These are phyloP conservation scores for Monosporascus sp. DNA, from an alignment of 2,329 filamentous ascomycete genomes.

Conservation along the genomic window DNA sequence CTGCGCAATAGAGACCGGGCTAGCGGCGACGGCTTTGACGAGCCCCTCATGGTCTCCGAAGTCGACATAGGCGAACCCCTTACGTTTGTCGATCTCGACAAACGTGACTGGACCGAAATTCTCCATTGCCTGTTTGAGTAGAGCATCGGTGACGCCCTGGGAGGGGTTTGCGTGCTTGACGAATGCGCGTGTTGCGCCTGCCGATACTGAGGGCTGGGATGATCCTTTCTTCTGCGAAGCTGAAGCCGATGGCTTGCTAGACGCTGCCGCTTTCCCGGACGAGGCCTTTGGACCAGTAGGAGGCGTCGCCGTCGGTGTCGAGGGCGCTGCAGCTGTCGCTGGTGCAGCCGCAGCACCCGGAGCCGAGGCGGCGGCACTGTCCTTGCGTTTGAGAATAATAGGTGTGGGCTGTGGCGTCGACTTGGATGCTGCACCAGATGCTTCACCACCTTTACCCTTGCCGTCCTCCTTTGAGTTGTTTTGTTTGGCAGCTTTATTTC, in stretches of 20 bases:
- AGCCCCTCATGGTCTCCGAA: conserved; percentile 71
- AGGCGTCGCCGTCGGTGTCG: conserved; percentile 25
- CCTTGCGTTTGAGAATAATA: conserved; percentile 25
- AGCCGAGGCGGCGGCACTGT: conserved; percentile 7
- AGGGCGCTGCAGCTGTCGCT: conserved; percentile 19
- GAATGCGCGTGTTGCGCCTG: conserved; percentile 62
- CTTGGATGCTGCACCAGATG: conserved; percentile 18
- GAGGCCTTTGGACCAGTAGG: conserved; percentile 25
- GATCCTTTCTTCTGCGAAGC: conserved; percentile 28
- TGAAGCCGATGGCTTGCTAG: conserved; percentile 15
- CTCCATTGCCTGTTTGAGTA: conserved; percentile 70
- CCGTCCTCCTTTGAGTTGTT: conserved; percentile 19
- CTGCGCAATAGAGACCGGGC: conserved; percentile 76
- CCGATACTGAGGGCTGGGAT: conserved; percentile 23
- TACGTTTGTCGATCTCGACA: conserved; percentile 91
- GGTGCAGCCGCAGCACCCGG: conserved; percentile 12
- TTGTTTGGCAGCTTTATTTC: conserved; percentile 31
- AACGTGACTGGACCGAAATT: conserved; percentile 68
- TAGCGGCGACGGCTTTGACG: conserved; percentile 73
- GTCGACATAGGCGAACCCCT: conserved; percentile 90
- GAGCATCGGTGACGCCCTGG: conserved; percentile 81
- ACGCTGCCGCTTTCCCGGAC: conserved; percentile 12
- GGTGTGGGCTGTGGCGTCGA: conserved; percentile 21
- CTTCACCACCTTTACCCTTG: conserved; percentile 21
- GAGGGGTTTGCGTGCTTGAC: conserved; percentile 82